phyloP scores from a whole-genome alignment of 106 monocot genomes.

The Xerophyta viscosa region DNA sequence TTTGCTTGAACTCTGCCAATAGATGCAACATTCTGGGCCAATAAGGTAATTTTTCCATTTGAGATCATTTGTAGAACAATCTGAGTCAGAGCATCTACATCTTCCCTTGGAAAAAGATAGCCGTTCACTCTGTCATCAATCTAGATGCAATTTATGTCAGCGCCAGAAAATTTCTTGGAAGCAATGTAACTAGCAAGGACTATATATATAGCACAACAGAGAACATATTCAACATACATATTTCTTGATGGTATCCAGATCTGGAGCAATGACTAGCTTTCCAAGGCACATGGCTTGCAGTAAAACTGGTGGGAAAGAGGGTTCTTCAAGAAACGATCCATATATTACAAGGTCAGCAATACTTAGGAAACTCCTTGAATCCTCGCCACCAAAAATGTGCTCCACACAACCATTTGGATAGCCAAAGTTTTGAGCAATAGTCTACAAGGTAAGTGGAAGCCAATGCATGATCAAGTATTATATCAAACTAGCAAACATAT shows the following conservation, averaged over 20 bases:
- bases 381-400: constrained; percentile 29
- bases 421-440: constrained; percentile 38
- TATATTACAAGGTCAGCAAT: constrained; percentile 80
- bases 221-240: constrained; percentile 55
- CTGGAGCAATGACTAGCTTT: constrained; percentile 78
- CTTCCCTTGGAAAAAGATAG: constrained; percentile 65
- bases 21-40: constrained; percentile 49
- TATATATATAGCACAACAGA: not conserved
- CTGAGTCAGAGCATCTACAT: constrained; percentile 37
- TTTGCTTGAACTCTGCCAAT: constrained; percentile 42
- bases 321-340: constrained; percentile 93
- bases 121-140: constrained; percentile 65
- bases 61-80: constrained; percentile 44
- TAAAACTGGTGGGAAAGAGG: constrained; percentile 69
- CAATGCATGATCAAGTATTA: not conserved
- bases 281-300: constrained; percentile 78
- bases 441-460: constrained; percentile 36
- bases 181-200: not conserved
- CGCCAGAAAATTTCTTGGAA: not conserved
- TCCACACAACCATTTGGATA: constrained; percentile 36
- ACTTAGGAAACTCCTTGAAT: constrained; percentile 37
- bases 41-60: constrained; percentile 46
- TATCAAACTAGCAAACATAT: not conserved
- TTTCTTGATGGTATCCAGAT: constrained; percentile 68
- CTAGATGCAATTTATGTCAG: constrained; percentile 27